phyloP scores from a whole-genome alignment of 257 asterid species.

The Salvia rosmarinus region DNA sequence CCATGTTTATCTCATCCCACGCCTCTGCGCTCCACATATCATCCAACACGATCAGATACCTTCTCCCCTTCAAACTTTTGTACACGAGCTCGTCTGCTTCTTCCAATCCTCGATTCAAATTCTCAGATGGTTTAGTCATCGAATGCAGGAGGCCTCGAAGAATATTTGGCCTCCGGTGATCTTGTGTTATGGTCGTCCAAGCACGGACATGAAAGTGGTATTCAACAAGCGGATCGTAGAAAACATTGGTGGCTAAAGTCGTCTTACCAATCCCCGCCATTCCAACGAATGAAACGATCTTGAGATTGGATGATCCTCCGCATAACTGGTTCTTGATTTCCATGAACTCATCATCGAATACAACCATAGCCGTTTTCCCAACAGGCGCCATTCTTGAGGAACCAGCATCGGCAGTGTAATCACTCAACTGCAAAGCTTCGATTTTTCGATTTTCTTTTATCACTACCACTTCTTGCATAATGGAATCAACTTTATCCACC shows the following conservation, averaged over 20 bases:
- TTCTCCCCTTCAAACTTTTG: conserved; percentile 36
- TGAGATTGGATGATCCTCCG: conserved; percentile 34
- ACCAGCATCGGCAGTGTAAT: background rate
- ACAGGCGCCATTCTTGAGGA: background rate
- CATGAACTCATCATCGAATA: conserved; percentile 27
- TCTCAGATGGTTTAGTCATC: conserved; percentile 12
- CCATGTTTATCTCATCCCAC: conserved; percentile 37
- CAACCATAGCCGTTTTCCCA: conserved; percentile 24
- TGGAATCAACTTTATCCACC: conserved; percentile 27
- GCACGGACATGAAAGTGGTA: conserved; percentile 34
- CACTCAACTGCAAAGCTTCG: background rate
- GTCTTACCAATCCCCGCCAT: conserved; percentile 47
- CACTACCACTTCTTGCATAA: conserved; percentile 6
- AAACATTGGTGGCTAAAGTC: conserved; percentile 35
- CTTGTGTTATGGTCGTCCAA: conserved; percentile 38
- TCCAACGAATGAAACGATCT: conserved; percentile 34
- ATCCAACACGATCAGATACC: conserved; percentile 39
- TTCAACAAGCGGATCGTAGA: conserved; percentile 9
- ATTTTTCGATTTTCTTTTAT: conserved; percentile 10
- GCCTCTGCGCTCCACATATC: conserved; percentile 40
- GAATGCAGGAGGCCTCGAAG: conserved; percentile 31
- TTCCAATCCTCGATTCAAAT: background rate
- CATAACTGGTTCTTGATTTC: conserved; percentile 31
- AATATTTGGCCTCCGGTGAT: conserved; percentile 24
- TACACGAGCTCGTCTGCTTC: conserved; percentile 22